Evolutionary conservation across 1,284 basidiomycete species (phyloP).

Genomic region (Ceratobasidium theobromae): DNA sequence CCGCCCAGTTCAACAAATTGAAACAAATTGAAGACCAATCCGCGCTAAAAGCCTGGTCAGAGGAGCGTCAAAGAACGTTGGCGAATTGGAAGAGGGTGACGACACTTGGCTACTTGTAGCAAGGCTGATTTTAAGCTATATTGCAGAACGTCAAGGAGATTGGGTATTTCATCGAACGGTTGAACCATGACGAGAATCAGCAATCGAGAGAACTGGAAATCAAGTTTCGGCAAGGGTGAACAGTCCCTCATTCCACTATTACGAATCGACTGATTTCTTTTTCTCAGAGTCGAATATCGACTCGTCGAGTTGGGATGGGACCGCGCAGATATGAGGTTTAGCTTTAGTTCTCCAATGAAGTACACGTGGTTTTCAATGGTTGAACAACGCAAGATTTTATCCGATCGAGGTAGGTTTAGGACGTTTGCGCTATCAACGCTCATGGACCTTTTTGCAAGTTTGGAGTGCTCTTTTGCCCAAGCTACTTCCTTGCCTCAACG

Average conservation of each 20-base stretch:
- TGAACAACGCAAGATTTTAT: conserved; percentile 22
- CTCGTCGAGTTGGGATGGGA: conserved; percentile 31
- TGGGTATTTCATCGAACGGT: background rate
- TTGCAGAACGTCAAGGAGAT: background rate
- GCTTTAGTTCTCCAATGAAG: background rate
- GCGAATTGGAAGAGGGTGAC: too few relatives aligned
- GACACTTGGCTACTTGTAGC: too few relatives aligned
- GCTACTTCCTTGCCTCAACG: conserved; percentile 21
- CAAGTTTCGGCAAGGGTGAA: background rate
- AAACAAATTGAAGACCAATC: too few relatives aligned
- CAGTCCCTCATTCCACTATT: background rate
- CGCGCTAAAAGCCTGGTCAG: too few relatives aligned
- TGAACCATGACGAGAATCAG: background rate
- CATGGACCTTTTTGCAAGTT: background rate
- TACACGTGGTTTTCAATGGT: conserved; percentile 13
- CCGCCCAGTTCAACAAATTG: too few relatives aligned
- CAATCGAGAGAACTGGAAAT: background rate
- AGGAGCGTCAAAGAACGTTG: too few relatives aligned
- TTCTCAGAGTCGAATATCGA: background rate
- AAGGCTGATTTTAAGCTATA: background rate
- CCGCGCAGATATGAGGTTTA: conserved; percentile 8
- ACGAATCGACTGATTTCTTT: background rate
- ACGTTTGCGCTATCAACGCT: background rate
- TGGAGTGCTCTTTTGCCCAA: conserved; percentile 26
- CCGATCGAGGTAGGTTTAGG: conserved; percentile 27